Percentiles rank a stretch among this genome's conserved stretches.
Conservation (phyloP, 768 basidiomycete genomes). For the Rhizopogon rudus region DNA sequence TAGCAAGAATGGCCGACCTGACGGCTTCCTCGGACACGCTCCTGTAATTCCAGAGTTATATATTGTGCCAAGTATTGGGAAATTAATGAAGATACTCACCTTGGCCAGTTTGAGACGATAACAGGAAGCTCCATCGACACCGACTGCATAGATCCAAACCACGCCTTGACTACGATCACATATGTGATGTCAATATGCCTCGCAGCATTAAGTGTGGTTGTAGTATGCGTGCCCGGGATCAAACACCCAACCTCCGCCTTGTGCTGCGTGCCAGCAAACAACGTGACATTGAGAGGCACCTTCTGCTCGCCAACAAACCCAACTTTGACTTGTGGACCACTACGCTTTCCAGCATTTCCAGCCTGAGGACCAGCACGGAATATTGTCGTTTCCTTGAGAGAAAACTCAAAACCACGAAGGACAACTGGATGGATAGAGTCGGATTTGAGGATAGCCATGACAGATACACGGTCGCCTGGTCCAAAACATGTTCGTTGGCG, state of each 20-base stretch:
- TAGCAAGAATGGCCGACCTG: constrained; percentile 24
- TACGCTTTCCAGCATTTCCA: constrained; percentile 43
- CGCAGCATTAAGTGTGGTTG: constrained; percentile 77
- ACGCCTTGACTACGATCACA: constrained; percentile 68
- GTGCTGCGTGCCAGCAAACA: constrained; percentile 69
- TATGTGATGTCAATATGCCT: constrained; percentile 86
- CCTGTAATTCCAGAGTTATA: constrained; percentile 31
- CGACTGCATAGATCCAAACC: constrained; percentile 62
- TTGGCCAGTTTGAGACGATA: constrained; percentile 82
- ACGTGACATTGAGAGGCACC: constrained; percentile 62
- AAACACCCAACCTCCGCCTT: constrained; percentile 68
- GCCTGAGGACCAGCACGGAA: constrained; percentile 60
- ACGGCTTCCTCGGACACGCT: constrained; percentile 70
- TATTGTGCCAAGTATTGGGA: not conserved
- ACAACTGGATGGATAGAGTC: constrained; percentile 64
- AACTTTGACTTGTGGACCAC: constrained; percentile 50
- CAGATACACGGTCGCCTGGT: constrained; percentile 74
- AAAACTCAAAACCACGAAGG: constrained; percentile 80
- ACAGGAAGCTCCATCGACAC: constrained; percentile 73
- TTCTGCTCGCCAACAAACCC: constrained; percentile 64
- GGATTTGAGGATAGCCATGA: constrained; percentile 69
- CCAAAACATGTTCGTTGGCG: constrained; percentile 79
- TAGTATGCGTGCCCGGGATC: constrained; percentile 70
- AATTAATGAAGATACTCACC: constrained; percentile 39
- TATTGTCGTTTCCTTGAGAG: constrained; percentile 71